Percentiles rank a stretch among this genome's conserved stretches.
Evolutionary conservation across 768 basidiomycete species (phyloP).

Genomic region (Mycena olivaceomarginata): DNA sequence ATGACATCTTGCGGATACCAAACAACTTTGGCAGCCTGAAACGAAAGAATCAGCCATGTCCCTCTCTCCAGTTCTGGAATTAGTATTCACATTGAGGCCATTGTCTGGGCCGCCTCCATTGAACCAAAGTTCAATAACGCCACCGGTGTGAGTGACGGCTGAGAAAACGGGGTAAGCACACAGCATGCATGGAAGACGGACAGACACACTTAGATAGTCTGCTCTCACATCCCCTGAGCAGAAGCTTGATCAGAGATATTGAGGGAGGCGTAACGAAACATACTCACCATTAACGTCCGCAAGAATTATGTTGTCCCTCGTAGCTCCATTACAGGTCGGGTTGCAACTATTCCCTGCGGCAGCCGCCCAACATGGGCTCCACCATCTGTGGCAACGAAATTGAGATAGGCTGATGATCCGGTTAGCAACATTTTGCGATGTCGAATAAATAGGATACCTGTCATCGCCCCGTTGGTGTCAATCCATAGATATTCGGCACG

Average conservation of each 20-base stretch:
- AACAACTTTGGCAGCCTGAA: slow-evolving; percentile 7
- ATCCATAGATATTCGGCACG: slow-evolving; percentile 13
- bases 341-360: slow-evolving; percentile 11
- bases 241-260: background rate
- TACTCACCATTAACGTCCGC: slow-evolving; percentile 17
- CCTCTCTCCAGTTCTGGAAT: too few species aligned
- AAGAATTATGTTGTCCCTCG: slow-evolving; percentile 5
- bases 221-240: background rate
- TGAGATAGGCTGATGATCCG: slow-evolving; percentile 4
- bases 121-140: slow-evolving; percentile 4
- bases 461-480: slow-evolving; percentile 10
- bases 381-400: background rate
- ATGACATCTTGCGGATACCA: background rate
- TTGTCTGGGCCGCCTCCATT: slow-evolving; percentile 20
- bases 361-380: slow-evolving; percentile 18
- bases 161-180: background rate
- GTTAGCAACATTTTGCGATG: background rate
- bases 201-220: slow-evolving; percentile 11
- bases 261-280: background rate
- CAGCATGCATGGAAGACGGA: background rate
- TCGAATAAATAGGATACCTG: background rate
- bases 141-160: slow-evolving; percentile 20
- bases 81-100: background rate
- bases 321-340: slow-evolving; percentile 8
- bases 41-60: background rate